Conservation (phyloP, 2,329 filamentous ascomycete species). For the Calonectria honghensis region DNA sequence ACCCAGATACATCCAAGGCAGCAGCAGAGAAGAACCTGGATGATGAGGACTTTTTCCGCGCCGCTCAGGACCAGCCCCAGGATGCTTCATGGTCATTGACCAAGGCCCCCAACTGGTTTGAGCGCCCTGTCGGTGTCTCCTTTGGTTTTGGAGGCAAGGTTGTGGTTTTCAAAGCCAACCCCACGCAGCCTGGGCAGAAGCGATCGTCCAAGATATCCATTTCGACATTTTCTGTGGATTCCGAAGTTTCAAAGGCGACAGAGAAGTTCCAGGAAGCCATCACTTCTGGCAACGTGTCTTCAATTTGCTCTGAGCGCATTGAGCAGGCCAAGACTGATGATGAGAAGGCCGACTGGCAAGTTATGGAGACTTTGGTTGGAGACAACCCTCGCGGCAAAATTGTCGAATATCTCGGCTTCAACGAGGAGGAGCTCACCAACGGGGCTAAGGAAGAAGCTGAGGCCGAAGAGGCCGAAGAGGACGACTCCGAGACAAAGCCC, state of each 20-base stretch:
- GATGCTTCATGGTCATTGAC: conserved; percentile 90
- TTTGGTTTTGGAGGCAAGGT: conserved; percentile 98
- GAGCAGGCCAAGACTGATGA: conserved; percentile 86
- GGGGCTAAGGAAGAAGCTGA: conserved; percentile 62
- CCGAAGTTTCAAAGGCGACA: conserved; percentile 87
- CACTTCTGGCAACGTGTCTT: conserved; percentile 83
- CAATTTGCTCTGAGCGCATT: conserved; percentile 88
- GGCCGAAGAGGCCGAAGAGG: conserved; percentile 53
- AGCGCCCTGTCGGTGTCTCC: conserved; percentile 88
- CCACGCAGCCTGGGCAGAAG: conserved; percentile 77
- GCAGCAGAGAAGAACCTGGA: conserved; percentile 83
- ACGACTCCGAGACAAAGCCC: conserved; percentile 50
- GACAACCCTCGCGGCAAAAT: conserved; percentile 91
- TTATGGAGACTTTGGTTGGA: conserved; percentile 91
- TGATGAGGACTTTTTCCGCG: conserved; percentile 97
- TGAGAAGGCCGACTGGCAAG: conserved; percentile 96
- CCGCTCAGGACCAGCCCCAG: conserved; percentile 93
- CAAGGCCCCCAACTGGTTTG: conserved; percentile 92
- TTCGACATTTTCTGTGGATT: conserved; percentile 91
- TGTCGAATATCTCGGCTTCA: conserved; percentile 92
- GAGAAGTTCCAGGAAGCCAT: conserved; percentile 91
- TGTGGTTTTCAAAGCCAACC: conserved; percentile 80
- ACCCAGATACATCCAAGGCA: conserved; percentile 81
- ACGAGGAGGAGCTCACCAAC: conserved; percentile 73
- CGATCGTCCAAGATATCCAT: conserved; percentile 86